Evolutionary conservation across 2,329 filamentous ascomycete genomes (phyloP).

Genomic region (Parascedosporium putredinis): DNA sequence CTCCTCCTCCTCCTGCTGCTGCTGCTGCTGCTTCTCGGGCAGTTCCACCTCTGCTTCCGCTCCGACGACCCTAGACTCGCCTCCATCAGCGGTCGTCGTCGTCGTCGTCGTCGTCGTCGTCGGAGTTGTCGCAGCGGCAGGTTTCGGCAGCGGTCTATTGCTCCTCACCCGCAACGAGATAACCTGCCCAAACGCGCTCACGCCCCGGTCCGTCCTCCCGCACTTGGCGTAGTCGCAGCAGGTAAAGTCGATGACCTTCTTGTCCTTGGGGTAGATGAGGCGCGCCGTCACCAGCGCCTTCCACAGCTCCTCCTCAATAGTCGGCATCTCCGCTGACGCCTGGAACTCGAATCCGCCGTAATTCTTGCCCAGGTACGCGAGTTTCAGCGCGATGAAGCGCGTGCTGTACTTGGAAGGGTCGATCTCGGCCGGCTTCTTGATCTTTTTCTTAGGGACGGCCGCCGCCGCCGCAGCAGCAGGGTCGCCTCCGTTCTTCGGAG

Average conservation of each 20-base stretch:
- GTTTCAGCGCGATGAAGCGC: slow-evolving; percentile 78
- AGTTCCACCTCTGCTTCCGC: slow-evolving; percentile 17
- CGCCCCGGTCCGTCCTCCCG: slow-evolving; percentile 82
- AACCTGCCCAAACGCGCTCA: slow-evolving; percentile 95
- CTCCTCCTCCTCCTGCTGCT: slow-evolving; percentile 17
- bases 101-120: slow-evolving; percentile 7
- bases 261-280: slow-evolving; percentile 63
- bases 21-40: slow-evolving; percentile 9
- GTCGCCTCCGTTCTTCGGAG: slow-evolving; percentile 2
- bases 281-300: slow-evolving; percentile 75
- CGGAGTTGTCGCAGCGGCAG: too few species aligned
- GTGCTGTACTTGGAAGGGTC: slow-evolving; percentile 76
- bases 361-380: slow-evolving; percentile 81
- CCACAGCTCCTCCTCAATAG: slow-evolving; percentile 90
- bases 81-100: not conserved
- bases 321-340: slow-evolving; percentile 58
- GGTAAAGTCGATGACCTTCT: slow-evolving; percentile 62
- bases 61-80: slow-evolving; percentile 12
- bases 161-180: slow-evolving; percentile 76
- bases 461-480: too few species aligned
- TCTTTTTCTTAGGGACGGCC: slow-evolving; percentile 19
- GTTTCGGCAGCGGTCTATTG: slow-evolving; percentile 48
- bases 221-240: slow-evolving; percentile 91
- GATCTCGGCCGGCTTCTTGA: slow-evolving; percentile 39
- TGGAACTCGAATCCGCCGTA: slow-evolving; percentile 94